Evolutionary conservation across 2,329 filamentous ascomycete genomes (phyloP).

Genomic region (Pseudogymnoascus sp.): DNA sequence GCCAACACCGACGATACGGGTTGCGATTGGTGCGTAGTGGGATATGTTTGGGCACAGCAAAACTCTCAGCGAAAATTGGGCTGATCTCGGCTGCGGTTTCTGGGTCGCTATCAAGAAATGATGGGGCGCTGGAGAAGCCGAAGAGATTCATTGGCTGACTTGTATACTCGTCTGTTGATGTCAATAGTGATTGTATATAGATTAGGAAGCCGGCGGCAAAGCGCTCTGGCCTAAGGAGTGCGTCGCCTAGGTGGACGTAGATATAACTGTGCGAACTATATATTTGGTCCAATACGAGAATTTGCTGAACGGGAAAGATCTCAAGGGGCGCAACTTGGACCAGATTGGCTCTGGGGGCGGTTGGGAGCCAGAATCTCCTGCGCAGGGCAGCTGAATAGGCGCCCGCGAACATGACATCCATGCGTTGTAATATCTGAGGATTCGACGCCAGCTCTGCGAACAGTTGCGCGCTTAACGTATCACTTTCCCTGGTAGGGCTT

Average conservation of each 20-base stretch:
- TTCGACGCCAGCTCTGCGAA: not conserved
- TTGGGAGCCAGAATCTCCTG: not conserved
- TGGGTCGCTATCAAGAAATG: conserved; percentile 9
- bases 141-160: conserved; percentile 11
- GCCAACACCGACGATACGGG: not conserved
- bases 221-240: not conserved
- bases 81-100: conserved; percentile 7
- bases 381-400: not conserved
- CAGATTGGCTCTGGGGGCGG: not conserved
- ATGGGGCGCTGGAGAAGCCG: conserved; percentile 14
- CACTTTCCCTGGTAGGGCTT: not conserved
- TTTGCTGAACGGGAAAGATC: not conserved
- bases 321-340: not conserved
- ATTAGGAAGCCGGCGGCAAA: not conserved
- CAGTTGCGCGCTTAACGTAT: not conserved
- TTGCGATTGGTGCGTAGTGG: not conserved
- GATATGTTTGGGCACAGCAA: not conserved
- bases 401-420: not conserved
- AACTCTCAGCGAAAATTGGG: conserved; percentile 14
- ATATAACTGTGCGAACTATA: not conserved
- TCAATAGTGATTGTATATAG: not conserved
- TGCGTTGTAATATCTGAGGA: not conserved
- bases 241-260: not conserved
- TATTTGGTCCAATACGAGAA: not conserved
- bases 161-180: not conserved